Percentiles rank a stretch among this genome's conserved stretches.
phyloP scores from a whole-genome alignment of 768 basidiomycete species.

The Pleurotus cornucopiae region DNA sequence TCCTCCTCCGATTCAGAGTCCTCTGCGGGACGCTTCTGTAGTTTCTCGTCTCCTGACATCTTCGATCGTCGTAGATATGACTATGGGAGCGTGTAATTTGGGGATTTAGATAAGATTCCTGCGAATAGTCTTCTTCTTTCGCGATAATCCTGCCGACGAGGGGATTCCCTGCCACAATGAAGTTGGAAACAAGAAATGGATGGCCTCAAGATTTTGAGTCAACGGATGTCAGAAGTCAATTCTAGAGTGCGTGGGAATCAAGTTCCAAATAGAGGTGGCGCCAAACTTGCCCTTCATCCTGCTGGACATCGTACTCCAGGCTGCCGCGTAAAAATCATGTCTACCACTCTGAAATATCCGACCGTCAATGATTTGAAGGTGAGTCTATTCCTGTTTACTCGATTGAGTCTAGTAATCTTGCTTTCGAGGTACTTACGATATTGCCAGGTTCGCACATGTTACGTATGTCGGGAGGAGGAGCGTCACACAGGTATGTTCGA shows the following conservation, averaged over 20 bases:
- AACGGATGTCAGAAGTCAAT: no score
- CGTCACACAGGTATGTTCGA: slow-evolving; percentile 18
- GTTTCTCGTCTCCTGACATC: slow-evolving; percentile 71
- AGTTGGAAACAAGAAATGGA: no score
- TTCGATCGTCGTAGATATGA: slow-evolving; percentile 10
- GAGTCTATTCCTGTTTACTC: no score
- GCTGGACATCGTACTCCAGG: no score
- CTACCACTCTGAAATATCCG: not conserved
- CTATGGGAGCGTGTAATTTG: slow-evolving; percentile 1
- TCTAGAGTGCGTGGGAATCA: no score
- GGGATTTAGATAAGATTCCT: not conserved
- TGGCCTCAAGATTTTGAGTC: no score
- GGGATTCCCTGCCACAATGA: no score
- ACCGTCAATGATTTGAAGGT: slow-evolving; percentile 6
- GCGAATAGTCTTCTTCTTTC: no score
- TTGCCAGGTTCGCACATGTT: slow-evolving; percentile 6
- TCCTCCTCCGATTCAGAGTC: slow-evolving; percentile 68
- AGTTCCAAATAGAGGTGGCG: no score
- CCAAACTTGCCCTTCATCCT: no score
- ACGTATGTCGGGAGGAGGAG: slow-evolving; percentile 4
- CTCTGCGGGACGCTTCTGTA: slow-evolving; percentile 39
- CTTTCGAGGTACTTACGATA: not conserved
- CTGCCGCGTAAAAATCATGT: not conserved
- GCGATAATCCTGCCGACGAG: no score
- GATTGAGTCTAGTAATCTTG: no score